These are phyloP conservation scores for Zygosaccharomyces lentus DNA, from an alignment of 805 yeast genomes.

Conservation along the genomic window DNA sequence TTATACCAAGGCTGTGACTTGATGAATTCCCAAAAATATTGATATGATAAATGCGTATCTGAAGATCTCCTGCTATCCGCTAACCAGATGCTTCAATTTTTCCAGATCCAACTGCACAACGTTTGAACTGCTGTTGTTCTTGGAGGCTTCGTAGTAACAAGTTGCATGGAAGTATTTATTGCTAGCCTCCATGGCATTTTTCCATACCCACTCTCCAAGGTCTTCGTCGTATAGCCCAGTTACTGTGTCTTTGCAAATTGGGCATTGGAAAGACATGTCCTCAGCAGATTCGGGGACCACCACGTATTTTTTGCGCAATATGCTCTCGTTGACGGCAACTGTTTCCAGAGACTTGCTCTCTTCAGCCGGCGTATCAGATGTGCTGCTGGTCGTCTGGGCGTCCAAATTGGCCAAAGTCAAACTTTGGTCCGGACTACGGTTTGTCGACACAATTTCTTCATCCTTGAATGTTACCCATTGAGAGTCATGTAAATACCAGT, in stretches of 20 bases:
- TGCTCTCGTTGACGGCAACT: slow-evolving; percentile 26
- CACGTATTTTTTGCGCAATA: slow-evolving; percentile 47
- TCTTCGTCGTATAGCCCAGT: slow-evolving; percentile 67
- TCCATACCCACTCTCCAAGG: slow-evolving; percentile 80
- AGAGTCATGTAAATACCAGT: slow-evolving; percentile 72
- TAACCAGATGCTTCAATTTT: slow-evolving; percentile 22
- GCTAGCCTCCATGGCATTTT: slow-evolving; percentile 51
- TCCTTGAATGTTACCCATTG: slow-evolving; percentile 76
- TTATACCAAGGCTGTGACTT: neutral
- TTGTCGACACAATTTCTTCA: slow-evolving; percentile 48
- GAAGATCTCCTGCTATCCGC: slow-evolving; percentile 6
- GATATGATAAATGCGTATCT: neutral
- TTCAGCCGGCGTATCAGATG: neutral
- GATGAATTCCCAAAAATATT: neutral
- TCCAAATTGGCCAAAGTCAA: slow-evolving; percentile 20
- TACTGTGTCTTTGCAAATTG: slow-evolving; percentile 64
- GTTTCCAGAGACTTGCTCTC: slow-evolving; percentile 3
- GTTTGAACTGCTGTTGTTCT: slow-evolving; percentile 17
- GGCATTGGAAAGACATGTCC: slow-evolving; percentile 57
- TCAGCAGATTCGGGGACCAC: slow-evolving; percentile 60
- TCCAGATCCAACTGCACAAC: slow-evolving; percentile 21
- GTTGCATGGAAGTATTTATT: slow-evolving; percentile 59
- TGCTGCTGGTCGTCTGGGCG: slow-evolving; percentile 7
- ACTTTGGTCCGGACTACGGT: slow-evolving; percentile 14
- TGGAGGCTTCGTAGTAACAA: slow-evolving; percentile 59